Evolutionary conservation across 441 rosid genomes (phyloP).

Genomic region (Brassica hybrid): DNA sequence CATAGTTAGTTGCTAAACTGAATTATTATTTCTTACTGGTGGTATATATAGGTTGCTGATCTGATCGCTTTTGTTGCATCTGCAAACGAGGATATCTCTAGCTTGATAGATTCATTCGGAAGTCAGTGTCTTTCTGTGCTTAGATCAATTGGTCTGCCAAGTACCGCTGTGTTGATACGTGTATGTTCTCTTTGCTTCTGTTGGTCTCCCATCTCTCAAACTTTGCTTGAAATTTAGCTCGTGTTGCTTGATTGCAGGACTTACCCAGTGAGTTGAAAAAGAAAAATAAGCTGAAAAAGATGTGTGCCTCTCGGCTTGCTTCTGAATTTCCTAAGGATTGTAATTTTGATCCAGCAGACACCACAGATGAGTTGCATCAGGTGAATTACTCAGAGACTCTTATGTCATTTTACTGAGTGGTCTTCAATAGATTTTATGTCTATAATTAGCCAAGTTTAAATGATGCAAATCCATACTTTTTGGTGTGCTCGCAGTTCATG

Average conservation of each 20-base stretch:
- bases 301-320: conserved; percentile 63
- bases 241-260: conserved; percentile 54
- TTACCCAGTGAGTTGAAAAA: conserved; percentile 72
- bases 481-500: conserved; percentile 65
- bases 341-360: conserved; percentile 83
- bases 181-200: conserved; percentile 56
- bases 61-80: conserved; percentile 94
- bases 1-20: neutral
- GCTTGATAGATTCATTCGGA: conserved; percentile 83
- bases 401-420: neutral
- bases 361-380: conserved; percentile 94
- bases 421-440: no score
- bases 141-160: conserved; percentile 85
- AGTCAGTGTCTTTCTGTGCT: conserved; percentile 85
- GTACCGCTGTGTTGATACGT: conserved; percentile 80
- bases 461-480: neutral
- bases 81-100: conserved; percentile 53
- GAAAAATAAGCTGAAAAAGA: conserved; percentile 72
- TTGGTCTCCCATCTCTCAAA: conserved; percentile 12
- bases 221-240: conserved; percentile 25
- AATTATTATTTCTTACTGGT: conserved; percentile 26
- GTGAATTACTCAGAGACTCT: conserved; percentile 37
- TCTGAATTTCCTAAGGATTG: conserved; percentile 90
- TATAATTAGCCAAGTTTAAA: no score
- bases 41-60: conserved; percentile 79